Evolutionary conservation across 2,329 filamentous ascomycete species (phyloP).

Genomic region (Fusarium napiforme): DNA sequence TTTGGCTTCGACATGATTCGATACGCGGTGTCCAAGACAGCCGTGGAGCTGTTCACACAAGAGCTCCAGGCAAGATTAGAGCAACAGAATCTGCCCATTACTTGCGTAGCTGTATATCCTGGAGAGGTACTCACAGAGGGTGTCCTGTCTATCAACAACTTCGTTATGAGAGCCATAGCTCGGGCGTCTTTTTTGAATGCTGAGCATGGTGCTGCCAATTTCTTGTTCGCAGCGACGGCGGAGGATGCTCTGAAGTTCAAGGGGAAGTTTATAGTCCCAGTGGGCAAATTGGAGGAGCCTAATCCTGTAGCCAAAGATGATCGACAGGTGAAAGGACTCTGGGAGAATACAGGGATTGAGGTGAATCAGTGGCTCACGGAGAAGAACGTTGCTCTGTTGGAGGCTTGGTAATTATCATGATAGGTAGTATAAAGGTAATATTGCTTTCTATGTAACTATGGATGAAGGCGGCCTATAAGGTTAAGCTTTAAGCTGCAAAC

Average conservation of each 20-base stretch:
- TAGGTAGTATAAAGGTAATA: not conserved
- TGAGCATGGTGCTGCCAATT: not conserved
- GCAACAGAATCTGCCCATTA: accelerated
- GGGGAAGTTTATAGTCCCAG: not conserved
- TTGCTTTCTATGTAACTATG: no score
- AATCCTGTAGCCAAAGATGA: not conserved
- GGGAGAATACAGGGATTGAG: not conserved
- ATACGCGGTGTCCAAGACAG: accelerated
- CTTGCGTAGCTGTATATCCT: not conserved
- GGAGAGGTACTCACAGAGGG: not conserved
- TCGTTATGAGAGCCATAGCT: not conserved
- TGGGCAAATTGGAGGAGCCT: not conserved
- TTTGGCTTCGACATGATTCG: not conserved
- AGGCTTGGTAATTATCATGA: not conserved
- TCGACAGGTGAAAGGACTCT: accelerated
- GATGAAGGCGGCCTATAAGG: no score
- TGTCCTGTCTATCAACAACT: accelerated
- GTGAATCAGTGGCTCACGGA: accelerated
- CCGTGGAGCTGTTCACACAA: accelerated
- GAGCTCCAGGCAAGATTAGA: accelerated
- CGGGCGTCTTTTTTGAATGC: accelerated
- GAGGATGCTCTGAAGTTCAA: accelerated
- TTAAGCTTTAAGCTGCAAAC: no score
- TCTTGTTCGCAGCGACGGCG: not conserved
- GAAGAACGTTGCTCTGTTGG: accelerated